Conservation (phyloP, 192 early-diverging fungal species). For the Coemansia sp. region DNA sequence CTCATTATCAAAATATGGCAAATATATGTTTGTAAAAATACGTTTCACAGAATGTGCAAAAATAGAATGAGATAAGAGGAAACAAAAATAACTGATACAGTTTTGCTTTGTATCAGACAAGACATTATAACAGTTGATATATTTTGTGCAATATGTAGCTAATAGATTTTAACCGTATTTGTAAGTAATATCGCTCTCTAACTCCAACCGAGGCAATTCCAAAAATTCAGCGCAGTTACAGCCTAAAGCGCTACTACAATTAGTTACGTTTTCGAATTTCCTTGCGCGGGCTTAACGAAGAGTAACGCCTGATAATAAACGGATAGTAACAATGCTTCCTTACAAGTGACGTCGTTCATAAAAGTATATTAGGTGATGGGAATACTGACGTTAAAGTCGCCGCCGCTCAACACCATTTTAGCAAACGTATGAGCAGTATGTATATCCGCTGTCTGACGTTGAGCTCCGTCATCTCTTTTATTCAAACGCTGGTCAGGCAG, state of each 20-base stretch:
- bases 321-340: background rate
- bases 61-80: background rate
- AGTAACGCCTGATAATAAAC: background rate
- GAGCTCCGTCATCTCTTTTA: background rate
- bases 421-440: slow-evolving; percentile 6
- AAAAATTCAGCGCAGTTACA: slow-evolving; percentile 8
- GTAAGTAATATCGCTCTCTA: background rate
- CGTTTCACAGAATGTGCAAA: too few species aligned
- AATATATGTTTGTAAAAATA: background rate
- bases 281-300: too few species aligned
- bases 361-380: slow-evolving; percentile 22
- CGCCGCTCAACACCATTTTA: slow-evolving; percentile 14
- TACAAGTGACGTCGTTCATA: too few species aligned
- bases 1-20: background rate
- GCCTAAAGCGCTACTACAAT: background rate
- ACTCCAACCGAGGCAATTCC: background rate
- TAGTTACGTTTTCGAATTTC: background rate
- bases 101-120: background rate
- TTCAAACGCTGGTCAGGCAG: background rate
- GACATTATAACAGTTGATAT: background rate
- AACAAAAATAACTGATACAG: too few species aligned
- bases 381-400: slow-evolving; percentile 47
- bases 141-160: slow-evolving; percentile 3
- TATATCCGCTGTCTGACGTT: background rate
- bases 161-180: slow-evolving; percentile 3